Percentiles rank a stretch among this genome's conserved stretches.
Evolutionary conservation across 2,329 filamentous ascomycete genomes (phyloP).

Genomic region (Rugonectria rugulosa): DNA sequence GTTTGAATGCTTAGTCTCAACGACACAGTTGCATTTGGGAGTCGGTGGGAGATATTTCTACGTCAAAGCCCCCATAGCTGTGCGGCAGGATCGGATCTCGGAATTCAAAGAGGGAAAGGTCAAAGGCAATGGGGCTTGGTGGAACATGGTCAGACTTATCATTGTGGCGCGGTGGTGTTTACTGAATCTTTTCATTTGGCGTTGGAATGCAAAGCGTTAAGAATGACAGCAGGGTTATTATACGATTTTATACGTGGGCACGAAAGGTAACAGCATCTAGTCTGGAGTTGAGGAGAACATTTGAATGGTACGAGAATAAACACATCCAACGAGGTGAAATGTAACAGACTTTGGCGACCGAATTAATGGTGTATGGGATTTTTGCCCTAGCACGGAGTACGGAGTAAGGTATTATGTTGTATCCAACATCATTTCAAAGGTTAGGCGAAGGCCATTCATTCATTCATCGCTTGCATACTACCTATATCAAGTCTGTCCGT

Average conservation of each 20-base stretch:
- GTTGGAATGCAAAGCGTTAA: slow-evolving; percentile 13
- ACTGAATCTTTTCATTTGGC: slow-evolving; percentile 15
- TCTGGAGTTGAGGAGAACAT: slow-evolving; percentile 18
- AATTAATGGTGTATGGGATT: no score
- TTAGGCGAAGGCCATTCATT: no score
- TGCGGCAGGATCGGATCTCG: slow-evolving; percentile 21
- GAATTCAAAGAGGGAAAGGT: slow-evolving; percentile 23
- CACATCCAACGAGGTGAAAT: no score
- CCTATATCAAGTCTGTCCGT: no score
- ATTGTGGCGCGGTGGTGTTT: slow-evolving; percentile 29
- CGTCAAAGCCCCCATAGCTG: background rate
- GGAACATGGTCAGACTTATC: slow-evolving; percentile 21
- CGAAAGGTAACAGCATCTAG: slow-evolving; percentile 9
- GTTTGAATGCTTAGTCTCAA: no score
- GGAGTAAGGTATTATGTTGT: no score
- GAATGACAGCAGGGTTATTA: slow-evolving; percentile 11
- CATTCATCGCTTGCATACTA: no score
- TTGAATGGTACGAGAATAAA: no score
- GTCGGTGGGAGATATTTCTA: slow-evolving; percentile 12
- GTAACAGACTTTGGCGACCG: no score
- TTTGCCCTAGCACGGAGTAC: no score
- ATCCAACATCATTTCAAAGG: no score
- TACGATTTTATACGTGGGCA: slow-evolving; percentile 2
- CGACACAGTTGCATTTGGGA: background rate
- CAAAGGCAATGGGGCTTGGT: slow-evolving; percentile 24